Evolutionary conservation across 192 early-diverging fungal genomes (phyloP).

Genomic region (Podila verticillata): DNA sequence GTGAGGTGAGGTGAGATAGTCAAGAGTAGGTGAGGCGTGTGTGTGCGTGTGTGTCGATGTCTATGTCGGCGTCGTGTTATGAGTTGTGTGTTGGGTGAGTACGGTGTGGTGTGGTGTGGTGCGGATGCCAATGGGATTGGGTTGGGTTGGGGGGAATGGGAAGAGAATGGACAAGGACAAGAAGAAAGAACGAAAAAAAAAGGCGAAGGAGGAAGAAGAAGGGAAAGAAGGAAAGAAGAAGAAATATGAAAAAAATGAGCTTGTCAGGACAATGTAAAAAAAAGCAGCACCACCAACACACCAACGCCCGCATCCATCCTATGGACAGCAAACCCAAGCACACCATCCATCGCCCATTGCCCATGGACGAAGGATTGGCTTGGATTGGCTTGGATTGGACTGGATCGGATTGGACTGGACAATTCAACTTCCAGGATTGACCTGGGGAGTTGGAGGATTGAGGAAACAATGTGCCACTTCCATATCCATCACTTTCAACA

Average conservation of each 20-base stretch:
- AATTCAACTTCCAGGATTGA: too few relatives aligned
- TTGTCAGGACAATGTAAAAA: not conserved
- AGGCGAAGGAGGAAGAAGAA: not conserved
- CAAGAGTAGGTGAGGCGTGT: not conserved
- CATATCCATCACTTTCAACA: too few relatives aligned
- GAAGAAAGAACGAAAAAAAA: not conserved
- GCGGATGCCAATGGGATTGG: not conserved
- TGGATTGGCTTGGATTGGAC: too few relatives aligned
- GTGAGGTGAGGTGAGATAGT: not conserved
- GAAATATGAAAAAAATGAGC: not conserved
- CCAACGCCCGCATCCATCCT: too few relatives aligned
- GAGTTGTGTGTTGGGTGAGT: not conserved
- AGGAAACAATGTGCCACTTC: too few relatives aligned
- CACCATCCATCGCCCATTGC: too few relatives aligned
- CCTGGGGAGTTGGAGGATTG: too few relatives aligned
- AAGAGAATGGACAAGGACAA: slow-evolving; percentile 6
- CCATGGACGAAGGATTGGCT: too few relatives aligned
- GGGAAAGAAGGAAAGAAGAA: slow-evolving; percentile 2
- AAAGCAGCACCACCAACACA: not conserved
- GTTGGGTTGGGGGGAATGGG: not conserved
- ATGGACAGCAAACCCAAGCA: too few relatives aligned
- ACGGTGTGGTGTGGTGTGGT: not conserved
- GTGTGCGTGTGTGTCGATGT: not conserved
- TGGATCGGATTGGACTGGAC: too few relatives aligned
- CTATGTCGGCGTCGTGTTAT: not conserved